These are phyloP conservation scores for Halophytophthora polymorphica DNA, from an alignment of 352 stramenopile species.

Conservation along the genomic window DNA sequence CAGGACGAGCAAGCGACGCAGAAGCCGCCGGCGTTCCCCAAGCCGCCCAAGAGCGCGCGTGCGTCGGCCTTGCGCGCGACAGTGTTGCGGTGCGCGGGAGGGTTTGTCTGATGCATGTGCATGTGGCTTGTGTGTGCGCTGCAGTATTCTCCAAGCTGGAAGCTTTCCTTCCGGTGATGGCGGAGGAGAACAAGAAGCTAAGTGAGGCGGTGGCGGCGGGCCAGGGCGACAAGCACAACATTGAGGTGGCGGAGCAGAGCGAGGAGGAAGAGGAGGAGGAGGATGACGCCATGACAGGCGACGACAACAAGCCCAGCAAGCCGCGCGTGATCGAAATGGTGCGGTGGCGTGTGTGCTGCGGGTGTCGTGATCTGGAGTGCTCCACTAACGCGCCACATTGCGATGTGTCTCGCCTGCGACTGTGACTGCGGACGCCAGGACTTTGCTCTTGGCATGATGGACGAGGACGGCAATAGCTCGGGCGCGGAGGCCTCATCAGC, in stretches of 20 bases:
- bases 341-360: neutral
- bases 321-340: constrained; percentile 77
- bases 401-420: no score
- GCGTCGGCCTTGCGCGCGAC: constrained; percentile 7
- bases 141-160: constrained; percentile 74
- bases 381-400: no score
- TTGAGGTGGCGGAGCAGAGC: constrained; percentile 51
- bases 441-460: constrained; percentile 73
- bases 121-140: neutral
- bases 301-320: constrained; percentile 19
- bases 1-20: constrained; percentile 11
- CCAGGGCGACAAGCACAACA: constrained; percentile 65
- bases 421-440: no score
- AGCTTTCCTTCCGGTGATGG: constrained; percentile 72
- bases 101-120: neutral
- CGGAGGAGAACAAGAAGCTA: constrained; percentile 73
- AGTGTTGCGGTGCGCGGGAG: constrained; percentile 1
- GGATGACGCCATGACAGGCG: constrained; percentile 17
- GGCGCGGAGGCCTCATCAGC: constrained; percentile 14
- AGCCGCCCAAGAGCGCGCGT: constrained; percentile 63
- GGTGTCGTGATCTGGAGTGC: constrained; percentile 2
- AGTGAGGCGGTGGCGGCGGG: constrained; percentile 54
- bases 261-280: constrained; percentile 20
- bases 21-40: constrained; percentile 40
- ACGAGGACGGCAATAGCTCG: constrained; percentile 30